A percentile compares a stretch with the other conserved stretches of the same genome.
Evolutionary conservation across 768 basidiomycete species (phyloP).

Genomic region (Tephrocybe rancida): DNA sequence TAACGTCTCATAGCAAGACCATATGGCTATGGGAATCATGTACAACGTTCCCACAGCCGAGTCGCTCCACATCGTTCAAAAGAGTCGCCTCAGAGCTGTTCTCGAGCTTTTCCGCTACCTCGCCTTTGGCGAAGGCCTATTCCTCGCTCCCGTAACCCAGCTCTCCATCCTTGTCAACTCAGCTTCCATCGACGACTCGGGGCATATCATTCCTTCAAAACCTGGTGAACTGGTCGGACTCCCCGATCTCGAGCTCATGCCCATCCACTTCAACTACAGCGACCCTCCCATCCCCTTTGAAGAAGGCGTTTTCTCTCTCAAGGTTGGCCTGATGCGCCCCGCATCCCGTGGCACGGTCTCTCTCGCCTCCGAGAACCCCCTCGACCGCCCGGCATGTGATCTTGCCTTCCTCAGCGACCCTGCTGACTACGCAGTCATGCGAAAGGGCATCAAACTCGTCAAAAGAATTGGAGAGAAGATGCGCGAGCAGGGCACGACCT

Average conservation of each 20-base stretch:
- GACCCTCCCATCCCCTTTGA: slow-evolving; percentile 4
- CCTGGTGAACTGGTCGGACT: background rate
- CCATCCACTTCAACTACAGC: slow-evolving; percentile 1
- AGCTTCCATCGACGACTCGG: slow-evolving; percentile 1
- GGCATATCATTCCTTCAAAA: background rate
- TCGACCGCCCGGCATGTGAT: slow-evolving; percentile 18
- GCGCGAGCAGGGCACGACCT: slow-evolving; percentile 23
- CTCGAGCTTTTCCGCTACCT: slow-evolving; percentile 9
- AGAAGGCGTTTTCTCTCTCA: slow-evolving; percentile 8
- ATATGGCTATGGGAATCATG: slow-evolving; percentile 6
- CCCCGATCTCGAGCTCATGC: slow-evolving; percentile 7
- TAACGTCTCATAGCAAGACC: slow-evolving; percentile 1
- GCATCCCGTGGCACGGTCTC: slow-evolving; percentile 29
- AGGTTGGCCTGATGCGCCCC: slow-evolving; percentile 5
- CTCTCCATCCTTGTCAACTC: slow-evolving; percentile 8
- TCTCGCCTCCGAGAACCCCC: slow-evolving; percentile 12
- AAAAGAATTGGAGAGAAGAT: slow-evolving; percentile 23
- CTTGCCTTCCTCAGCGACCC: slow-evolving; percentile 20
- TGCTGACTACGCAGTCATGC: slow-evolving; percentile 40
- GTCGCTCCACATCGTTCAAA: slow-evolving; percentile 4
- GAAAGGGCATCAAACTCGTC: slow-evolving; percentile 15
- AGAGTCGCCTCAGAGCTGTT: background rate
- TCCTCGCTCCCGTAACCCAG: slow-evolving; percentile 1
- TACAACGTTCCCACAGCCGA: background rate
- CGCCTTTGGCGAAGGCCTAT: slow-evolving; percentile 10